Conservation (phyloP, 2,329 filamentous ascomycete genomes). For the Fulvia fulva region DNA sequence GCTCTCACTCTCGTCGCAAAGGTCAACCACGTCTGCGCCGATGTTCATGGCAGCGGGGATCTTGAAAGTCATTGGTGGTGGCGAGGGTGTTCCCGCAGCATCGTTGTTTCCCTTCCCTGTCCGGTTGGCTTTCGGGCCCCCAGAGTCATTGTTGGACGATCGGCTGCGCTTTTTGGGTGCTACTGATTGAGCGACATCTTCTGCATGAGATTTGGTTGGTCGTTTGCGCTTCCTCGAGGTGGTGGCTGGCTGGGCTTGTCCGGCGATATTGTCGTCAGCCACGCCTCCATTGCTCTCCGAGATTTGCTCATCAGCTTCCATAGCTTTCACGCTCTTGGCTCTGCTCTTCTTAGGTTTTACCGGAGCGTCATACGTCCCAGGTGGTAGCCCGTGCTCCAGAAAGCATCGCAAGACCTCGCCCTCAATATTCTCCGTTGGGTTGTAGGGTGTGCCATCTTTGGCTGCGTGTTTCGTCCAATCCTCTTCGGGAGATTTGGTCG, state of each 20-base stretch:
- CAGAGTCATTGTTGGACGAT: not conserved
- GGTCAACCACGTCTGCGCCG: not conserved
- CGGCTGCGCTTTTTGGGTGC: not conserved
- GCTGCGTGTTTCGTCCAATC: constrained; percentile 30
- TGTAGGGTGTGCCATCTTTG: constrained; percentile 32
- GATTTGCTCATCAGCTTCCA: not conserved
- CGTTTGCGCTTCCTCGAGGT: not conserved
- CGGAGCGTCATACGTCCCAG: constrained; percentile 11
- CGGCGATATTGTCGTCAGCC: not conserved
- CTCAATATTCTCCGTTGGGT: constrained; percentile 34
- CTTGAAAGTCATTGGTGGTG: not conserved
- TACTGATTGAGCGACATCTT: not conserved
- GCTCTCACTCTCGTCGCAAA: constrained; percentile 1
- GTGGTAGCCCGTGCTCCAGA: constrained; percentile 30
- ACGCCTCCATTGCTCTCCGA: not conserved
- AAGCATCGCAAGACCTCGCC: constrained; percentile 36
- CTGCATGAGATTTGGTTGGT: not conserved
- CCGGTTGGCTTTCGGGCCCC: not conserved
- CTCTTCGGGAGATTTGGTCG: constrained; percentile 20
- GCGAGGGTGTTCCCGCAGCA: not conserved
- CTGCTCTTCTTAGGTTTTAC: not conserved
- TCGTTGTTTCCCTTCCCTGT: not conserved
- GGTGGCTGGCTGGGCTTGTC: not conserved
- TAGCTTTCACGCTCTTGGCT: not conserved
- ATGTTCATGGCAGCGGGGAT: not conserved